Conservation (phyloP, 495 filamentous ascomycete genomes). For the Penicillium psychrofluorescens region DNA sequence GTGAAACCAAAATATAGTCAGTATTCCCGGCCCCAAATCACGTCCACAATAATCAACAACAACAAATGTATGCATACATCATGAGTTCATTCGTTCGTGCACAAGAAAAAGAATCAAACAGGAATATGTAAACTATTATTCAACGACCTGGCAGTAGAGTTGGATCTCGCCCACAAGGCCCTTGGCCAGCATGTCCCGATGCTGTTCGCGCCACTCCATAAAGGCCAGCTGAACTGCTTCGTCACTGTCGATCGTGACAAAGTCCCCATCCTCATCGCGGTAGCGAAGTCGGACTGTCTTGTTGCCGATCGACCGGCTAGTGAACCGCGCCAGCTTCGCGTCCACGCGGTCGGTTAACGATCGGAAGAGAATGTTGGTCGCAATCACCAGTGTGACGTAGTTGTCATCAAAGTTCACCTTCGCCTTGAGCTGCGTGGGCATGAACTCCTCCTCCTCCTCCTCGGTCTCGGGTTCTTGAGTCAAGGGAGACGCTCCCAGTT, state of each 20-base stretch:
- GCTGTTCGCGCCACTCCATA: constrained; percentile 79
- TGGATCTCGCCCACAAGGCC: constrained; percentile 79
- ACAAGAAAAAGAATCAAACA: constrained; percentile 9
- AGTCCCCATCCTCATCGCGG: constrained; percentile 86
- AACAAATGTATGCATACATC: constrained; percentile 31
- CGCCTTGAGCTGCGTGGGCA: constrained; percentile 75
- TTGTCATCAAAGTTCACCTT: constrained; percentile 80
- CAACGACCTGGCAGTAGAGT: constrained; percentile 57
- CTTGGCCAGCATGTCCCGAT: constrained; percentile 52
- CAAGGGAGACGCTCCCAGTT: constrained; percentile 32
- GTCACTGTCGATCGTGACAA: constrained; percentile 85
- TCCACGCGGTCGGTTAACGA: constrained; percentile 95
- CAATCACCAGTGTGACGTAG: constrained; percentile 86
- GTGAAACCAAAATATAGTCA: too few relatives aligned
- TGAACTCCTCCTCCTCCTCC: constrained; percentile 34
- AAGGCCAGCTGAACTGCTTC: constrained; percentile 94
- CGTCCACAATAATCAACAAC: background rate
- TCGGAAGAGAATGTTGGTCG: constrained; percentile 87
- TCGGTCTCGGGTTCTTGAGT: constrained; percentile 24
- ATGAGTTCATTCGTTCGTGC: constrained; percentile 31
- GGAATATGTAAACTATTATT: constrained; percentile 12
- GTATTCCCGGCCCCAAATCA: too few relatives aligned
- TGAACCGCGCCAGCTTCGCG: constrained; percentile 79
- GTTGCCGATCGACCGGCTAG: constrained; percentile 67
- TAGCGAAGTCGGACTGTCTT: constrained; percentile 80